A percentile compares a stretch with the other conserved stretches of the same genome.
These are phyloP conservation scores for Fusarium austroafricanum DNA, from an alignment of 2,329 filamentous ascomycete species.

Conservation along the genomic window DNA sequence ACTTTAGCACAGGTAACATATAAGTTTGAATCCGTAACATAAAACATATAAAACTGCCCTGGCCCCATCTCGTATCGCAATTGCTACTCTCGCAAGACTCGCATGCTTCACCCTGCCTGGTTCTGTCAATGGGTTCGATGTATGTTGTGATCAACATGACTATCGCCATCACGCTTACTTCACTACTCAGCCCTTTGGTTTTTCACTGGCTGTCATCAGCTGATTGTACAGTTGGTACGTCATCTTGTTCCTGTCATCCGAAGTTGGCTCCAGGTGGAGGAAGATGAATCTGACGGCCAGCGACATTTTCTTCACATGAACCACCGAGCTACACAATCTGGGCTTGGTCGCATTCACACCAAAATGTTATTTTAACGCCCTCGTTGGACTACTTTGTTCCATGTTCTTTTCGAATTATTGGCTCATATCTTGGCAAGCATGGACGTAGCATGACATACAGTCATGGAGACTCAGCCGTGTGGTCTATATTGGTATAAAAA, in stretches of 20 bases:
- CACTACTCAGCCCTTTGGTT: not conserved
- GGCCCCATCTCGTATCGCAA: not conserved
- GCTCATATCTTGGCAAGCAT: not conserved
- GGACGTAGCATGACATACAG: not conserved
- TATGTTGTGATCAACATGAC: not conserved
- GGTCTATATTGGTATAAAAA: slow-evolving; percentile 1
- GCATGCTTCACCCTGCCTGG: not conserved
- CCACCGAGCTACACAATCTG: not conserved
- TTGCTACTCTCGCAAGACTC: not conserved
- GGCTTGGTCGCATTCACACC: not conserved
- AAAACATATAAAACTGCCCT: slow-evolving; percentile 1
- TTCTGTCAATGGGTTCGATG: not conserved
- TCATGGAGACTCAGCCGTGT: not conserved
- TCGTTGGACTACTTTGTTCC: not conserved
- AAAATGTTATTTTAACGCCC: not conserved
- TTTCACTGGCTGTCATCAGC: not conserved
- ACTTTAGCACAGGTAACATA: not conserved
- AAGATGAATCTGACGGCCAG: no score
- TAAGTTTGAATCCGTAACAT: not conserved
- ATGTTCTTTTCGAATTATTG: not conserved
- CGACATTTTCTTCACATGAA: not conserved
- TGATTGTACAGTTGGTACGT: not conserved
- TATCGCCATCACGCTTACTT: slow-evolving; percentile 11
- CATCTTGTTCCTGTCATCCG: not conserved
- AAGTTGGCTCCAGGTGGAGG: not conserved